Evolutionary conservation across 73 alveolate species (phyloP).

Genomic region (Paramecium sonneborni): DNA sequence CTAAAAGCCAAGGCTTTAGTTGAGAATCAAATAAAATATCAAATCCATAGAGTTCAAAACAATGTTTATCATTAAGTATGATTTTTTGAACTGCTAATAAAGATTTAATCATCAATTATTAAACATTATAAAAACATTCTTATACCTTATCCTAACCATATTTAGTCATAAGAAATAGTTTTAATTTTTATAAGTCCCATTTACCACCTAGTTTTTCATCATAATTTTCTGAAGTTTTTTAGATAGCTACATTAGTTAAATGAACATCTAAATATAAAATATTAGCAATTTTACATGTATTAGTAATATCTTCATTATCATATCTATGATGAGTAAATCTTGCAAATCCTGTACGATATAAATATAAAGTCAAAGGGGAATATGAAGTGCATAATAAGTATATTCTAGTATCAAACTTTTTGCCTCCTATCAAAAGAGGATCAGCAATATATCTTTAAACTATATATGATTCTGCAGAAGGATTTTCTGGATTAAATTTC

Average conservation of each 20-base stretch:
- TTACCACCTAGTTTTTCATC: constrained; percentile 98
- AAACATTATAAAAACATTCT: constrained; percentile 90
- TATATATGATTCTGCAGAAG: constrained; percentile 76
- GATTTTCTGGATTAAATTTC: constrained; percentile 97
- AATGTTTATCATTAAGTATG: constrained; percentile 99
- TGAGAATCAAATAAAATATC: constrained; percentile 98
- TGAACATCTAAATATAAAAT: constrained; percentile 71
- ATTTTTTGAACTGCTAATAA: constrained; percentile 92
- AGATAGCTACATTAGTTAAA: constrained; percentile 98
- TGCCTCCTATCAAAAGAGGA: constrained; percentile 99
- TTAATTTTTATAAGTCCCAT: constrained; percentile 95
- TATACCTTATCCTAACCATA: constrained; percentile 94
- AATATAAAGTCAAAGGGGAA: constrained; percentile 97
- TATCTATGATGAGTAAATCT: constrained; percentile 96
- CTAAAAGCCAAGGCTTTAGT: constrained; percentile 99
- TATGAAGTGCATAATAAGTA: constrained; percentile 97
- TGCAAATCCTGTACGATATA: constrained; percentile 98
- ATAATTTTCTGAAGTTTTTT: constrained; percentile 93
- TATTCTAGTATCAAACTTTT: constrained; percentile 99
- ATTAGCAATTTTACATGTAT: constrained; percentile 75
- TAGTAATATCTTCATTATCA: constrained; percentile 91
- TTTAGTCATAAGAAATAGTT: constrained; percentile 89
- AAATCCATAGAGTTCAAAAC: constrained; percentile 99
- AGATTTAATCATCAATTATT: constrained; percentile 87
- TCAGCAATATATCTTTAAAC: constrained; percentile 91